phyloP scores from a whole-genome alignment of 345 rosid genomes.

The Syzygium jambos region DNA sequence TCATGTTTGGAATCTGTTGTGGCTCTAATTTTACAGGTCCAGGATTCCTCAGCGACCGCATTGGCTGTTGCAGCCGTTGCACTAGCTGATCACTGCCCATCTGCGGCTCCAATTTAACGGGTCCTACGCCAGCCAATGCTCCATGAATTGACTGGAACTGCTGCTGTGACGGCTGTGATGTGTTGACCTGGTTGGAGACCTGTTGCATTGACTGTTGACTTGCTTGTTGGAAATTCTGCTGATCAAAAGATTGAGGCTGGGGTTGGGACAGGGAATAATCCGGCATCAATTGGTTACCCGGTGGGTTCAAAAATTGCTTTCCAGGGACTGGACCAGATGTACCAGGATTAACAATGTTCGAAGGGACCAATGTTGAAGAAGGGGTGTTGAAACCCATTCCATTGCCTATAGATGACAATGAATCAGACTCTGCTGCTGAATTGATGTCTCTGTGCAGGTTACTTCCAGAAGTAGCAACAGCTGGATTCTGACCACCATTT shows the following conservation, averaged over 20 bases:
- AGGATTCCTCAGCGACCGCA: constrained; percentile 51
- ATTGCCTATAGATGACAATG: constrained; percentile 54
- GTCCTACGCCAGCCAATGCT: constrained; percentile 59
- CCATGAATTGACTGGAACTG: constrained; percentile 59
- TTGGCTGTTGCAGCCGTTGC: constrained; percentile 45
- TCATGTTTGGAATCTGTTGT: constrained; percentile 53
- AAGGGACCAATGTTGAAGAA: constrained; percentile 45
- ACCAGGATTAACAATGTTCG: constrained; percentile 58
- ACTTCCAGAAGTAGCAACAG: constrained; percentile 40
- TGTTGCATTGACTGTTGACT: constrained; percentile 65
- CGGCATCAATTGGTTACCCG: constrained; percentile 51
- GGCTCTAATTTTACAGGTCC: constrained; percentile 72
- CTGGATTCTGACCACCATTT: constrained; percentile 53
- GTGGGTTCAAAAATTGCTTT: constrained; percentile 58
- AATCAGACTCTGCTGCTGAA: constrained; percentile 70
- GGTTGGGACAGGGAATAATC: constrained; percentile 39
- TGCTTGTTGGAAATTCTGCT: constrained; percentile 61
- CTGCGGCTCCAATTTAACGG: constrained; percentile 86
- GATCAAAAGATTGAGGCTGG: constrained; percentile 52
- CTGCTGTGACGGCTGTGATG: constrained; percentile 41
- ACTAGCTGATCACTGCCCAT: constrained; percentile 57
- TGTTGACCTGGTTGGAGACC: constrained; percentile 41
- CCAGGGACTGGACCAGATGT: constrained; percentile 66
- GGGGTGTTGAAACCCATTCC: constrained; percentile 59
- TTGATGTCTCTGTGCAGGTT: constrained; percentile 53